Evolutionary conservation across 148 eudicot species (phyloP).

Genomic region (Spergularia marina): DNA sequence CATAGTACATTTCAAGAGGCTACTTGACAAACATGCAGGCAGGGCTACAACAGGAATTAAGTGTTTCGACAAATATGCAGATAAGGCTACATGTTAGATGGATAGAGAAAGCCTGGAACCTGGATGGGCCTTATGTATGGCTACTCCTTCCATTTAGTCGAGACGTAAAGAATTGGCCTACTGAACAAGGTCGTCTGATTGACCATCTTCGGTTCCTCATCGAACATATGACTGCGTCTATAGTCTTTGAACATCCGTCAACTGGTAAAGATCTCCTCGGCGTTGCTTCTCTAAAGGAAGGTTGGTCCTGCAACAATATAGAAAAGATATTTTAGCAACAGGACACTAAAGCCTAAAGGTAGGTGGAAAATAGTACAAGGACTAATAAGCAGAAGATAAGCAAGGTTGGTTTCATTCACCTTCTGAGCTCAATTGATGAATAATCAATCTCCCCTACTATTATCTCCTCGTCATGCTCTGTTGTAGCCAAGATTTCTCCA

Average conservation of each 20-base stretch:
- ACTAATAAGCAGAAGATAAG: not conserved
- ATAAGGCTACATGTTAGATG: not conserved
- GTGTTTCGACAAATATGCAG: not conserved
- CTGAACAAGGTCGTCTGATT: not conserved
- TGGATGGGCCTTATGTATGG: slow-evolving; percentile 2
- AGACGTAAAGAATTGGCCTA: not conserved
- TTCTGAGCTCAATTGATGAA: slow-evolving; percentile 62
- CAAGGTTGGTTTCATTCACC: slow-evolving; percentile 36
- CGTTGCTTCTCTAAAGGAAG: slow-evolving; percentile 90
- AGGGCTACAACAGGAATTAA: not conserved
- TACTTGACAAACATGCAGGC: too few relatives aligned
- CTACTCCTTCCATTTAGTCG: not conserved
- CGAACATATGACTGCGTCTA: slow-evolving; percentile 23
- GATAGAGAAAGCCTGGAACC: slow-evolving; percentile 2
- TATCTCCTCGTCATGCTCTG: slow-evolving; percentile 75
- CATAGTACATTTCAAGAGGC: too few relatives aligned
- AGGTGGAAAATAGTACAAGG: not conserved
- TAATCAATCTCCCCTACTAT: slow-evolving; percentile 76
- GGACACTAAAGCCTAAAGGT: not conserved
- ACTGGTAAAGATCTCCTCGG: slow-evolving; percentile 85
- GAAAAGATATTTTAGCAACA: not conserved
- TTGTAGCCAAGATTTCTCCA: slow-evolving; percentile 83
- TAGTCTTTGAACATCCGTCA: slow-evolving; percentile 75
- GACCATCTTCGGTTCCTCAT: not conserved
- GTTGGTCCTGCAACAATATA: slow-evolving; percentile 43